A percentile compares a stretch with the other conserved stretches of the same genome.
phyloP scores from a whole-genome alignment of 2,329 filamentous ascomycete genomes.

The Exophiala bonariae region DNA sequence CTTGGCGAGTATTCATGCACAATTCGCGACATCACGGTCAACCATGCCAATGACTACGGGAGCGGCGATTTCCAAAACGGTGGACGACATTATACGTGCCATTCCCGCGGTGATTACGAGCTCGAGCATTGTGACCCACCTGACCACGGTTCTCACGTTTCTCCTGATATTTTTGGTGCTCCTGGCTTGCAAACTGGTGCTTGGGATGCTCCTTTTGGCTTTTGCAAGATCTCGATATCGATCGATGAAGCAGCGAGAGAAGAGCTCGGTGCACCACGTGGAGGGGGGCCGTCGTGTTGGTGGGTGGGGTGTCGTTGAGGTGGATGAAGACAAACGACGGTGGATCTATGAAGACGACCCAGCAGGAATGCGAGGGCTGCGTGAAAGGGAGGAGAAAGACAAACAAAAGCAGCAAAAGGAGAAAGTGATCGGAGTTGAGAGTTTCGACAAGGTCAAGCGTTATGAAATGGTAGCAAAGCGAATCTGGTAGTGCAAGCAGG shows the following conservation, averaged over 20 bases:
- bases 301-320: constrained; percentile 80
- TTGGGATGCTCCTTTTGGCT: constrained; percentile 83
- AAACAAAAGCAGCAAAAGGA: constrained; percentile 56
- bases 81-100: constrained; percentile 38
- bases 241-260: constrained; percentile 74
- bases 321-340: constrained; percentile 80
- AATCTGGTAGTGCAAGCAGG: constrained; percentile 69
- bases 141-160: constrained; percentile 84
- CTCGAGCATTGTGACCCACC: constrained; percentile 42
- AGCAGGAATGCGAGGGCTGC: constrained; percentile 65
- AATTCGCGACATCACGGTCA: constrained; percentile 62
- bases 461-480: constrained; percentile 97
- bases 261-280: constrained; percentile 62
- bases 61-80: constrained; percentile 53
- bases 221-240: constrained; percentile 78
- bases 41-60: constrained; percentile 58
- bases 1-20: constrained; percentile 43
- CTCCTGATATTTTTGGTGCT: constrained; percentile 82
- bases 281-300: constrained; percentile 75
- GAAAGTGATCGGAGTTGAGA: constrained; percentile 55
- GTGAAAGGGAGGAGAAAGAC: constrained; percentile 63
- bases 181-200: constrained; percentile 77
- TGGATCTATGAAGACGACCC: constrained; percentile 86
- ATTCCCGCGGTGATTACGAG: constrained; percentile 44
- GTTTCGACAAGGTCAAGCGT: constrained; percentile 67